phyloP scores from a whole-genome alignment of 2,329 filamentous ascomycete genomes.

The Diaporthe ampelina region DNA sequence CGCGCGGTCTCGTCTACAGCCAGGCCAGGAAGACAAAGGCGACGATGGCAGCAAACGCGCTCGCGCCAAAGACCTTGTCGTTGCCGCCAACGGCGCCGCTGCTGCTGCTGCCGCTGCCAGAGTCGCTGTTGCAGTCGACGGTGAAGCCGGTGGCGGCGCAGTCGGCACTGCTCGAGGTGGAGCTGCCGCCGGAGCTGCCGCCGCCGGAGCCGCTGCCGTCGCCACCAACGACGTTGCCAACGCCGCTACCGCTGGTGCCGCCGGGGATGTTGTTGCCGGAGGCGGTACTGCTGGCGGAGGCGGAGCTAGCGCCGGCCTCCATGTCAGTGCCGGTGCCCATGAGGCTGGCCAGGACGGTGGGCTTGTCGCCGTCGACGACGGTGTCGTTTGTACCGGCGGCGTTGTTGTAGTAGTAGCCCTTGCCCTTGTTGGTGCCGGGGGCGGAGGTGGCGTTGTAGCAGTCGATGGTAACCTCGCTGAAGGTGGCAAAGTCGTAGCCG shows the following conservation, averaged over 20 bases:
- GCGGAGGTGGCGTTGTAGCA: constrained; percentile 79
- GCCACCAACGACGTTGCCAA: constrained; percentile 44
- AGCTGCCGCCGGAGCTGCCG: constrained; percentile 42
- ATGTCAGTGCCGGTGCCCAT: constrained; percentile 85
- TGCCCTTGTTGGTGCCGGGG: constrained; percentile 78
- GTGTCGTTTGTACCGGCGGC: constrained; percentile 79
- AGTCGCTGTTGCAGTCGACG: constrained; percentile 52
- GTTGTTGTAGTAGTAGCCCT: constrained; percentile 82
- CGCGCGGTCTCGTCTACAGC: constrained; percentile 44
- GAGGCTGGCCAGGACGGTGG: constrained; percentile 83
- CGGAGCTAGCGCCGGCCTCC: constrained; percentile 56
- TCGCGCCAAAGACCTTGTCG: constrained; percentile 44
- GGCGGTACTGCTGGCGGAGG: constrained; percentile 41
- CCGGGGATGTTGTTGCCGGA: constrained; percentile 47
- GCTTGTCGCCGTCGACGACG: constrained; percentile 80
- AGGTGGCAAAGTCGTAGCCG: constrained; percentile 89
- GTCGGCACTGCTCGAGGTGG: constrained; percentile 42
- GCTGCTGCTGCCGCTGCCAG: constrained; percentile 40
- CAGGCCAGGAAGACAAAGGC: constrained; percentile 52
- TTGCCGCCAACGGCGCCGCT: constrained; percentile 44
- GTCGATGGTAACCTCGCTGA: constrained; percentile 82
- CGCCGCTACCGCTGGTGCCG: constrained; percentile 47
- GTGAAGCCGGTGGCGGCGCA: constrained; percentile 58
- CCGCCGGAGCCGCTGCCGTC: constrained; percentile 44
- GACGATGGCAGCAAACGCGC: constrained; percentile 54